Evolutionary conservation across 225 moss, liverwort and hornwort species (phyloP).

Genomic region (Pleurozium schreberi): DNA sequence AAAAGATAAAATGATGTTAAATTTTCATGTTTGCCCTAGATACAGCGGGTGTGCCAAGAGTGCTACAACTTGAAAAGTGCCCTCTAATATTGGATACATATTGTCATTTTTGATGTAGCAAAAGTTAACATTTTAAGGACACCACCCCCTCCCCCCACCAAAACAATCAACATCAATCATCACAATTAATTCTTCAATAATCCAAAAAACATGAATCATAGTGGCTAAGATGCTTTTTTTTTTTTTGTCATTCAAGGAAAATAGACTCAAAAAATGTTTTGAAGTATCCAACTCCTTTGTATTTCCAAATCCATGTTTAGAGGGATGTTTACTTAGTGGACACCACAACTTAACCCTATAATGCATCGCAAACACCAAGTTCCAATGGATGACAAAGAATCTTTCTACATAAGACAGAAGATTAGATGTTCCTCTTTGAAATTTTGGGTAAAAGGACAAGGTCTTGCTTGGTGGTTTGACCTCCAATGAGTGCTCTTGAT

Average conservation of each 20-base stretch:
- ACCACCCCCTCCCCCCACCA: accelerated
- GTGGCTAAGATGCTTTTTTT: background rate
- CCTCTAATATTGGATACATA: too few species aligned
- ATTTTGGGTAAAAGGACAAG: accelerated
- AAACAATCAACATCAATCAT: too few species aligned
- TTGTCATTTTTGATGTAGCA: background rate
- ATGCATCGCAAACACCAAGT: accelerated
- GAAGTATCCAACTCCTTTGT: background rate
- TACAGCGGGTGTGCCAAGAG: accelerated
- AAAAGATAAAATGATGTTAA: background rate
- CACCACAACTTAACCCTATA: background rate
- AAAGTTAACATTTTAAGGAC: background rate
- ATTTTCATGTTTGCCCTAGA: background rate
- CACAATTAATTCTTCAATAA: background rate
- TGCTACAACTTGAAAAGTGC: background rate
- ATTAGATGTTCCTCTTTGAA: background rate
- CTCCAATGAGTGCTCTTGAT: background rate
- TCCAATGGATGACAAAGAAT: background rate
- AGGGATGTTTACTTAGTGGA: background rate
- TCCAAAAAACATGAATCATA: background rate
- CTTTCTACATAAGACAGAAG: background rate
- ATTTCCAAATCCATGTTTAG: background rate
- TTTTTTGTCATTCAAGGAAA: too few species aligned
- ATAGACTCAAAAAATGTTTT: too few species aligned
- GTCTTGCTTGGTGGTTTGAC: background rate